Conservation (phyloP, 768 basidiomycete species). For the Boletales sp. region DNA sequence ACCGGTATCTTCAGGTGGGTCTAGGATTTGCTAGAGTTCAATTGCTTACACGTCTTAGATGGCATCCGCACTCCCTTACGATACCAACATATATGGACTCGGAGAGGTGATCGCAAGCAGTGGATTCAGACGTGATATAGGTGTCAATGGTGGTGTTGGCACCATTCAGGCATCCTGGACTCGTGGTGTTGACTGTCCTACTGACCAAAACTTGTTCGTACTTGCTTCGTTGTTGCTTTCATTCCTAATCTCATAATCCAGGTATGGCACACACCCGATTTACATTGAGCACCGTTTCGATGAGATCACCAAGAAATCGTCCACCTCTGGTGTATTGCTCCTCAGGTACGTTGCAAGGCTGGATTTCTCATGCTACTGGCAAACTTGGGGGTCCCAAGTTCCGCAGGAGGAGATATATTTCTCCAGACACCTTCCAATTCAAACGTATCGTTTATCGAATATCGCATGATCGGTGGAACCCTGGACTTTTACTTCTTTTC, state of each 20-base stretch:
- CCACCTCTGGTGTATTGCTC: constrained; percentile 72
- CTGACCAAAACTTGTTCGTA: constrained; percentile 58
- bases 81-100: constrained; percentile 72
- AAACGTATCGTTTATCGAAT: constrained; percentile 60
- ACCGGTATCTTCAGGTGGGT: constrained; percentile 67
- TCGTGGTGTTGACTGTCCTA: constrained; percentile 54
- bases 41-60: constrained; percentile 33
- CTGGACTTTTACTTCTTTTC: constrained; percentile 77
- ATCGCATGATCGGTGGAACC: constrained; percentile 68
- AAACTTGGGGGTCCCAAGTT: constrained; percentile 32
- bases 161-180: constrained; percentile 68
- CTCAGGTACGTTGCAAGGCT: constrained; percentile 42
- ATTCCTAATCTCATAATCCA: constrained; percentile 16
- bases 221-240: constrained; percentile 1
- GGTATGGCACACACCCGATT: constrained; percentile 65
- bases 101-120: constrained; percentile 70
- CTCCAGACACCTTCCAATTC: constrained; percentile 55
- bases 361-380: not conserved
- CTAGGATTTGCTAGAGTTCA: not conserved
- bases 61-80: constrained; percentile 58
- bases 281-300: constrained; percentile 70
- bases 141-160: constrained; percentile 43
- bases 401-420: constrained; percentile 66
- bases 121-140: constrained; percentile 60
- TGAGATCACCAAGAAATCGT: constrained; percentile 41